Base-by-base conservation (phyloP, 2,329 filamentous ascomycete genomes). In the Aspergillus thermomutatus region DNA sequence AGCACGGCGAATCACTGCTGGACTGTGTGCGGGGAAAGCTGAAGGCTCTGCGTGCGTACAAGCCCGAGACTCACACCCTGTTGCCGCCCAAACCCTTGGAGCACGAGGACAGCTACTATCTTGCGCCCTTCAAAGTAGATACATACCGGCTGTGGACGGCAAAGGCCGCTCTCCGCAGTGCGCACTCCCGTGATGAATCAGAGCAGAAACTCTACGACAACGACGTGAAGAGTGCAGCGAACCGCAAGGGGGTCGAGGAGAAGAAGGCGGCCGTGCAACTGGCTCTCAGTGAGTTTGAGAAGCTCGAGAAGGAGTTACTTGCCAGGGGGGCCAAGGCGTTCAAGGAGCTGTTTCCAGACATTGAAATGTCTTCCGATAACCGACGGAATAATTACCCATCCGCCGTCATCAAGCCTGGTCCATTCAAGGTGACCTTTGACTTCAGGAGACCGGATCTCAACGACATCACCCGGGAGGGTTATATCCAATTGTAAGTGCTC, bases 261-360 rank as follows among this genome's bases (percentile, higher is more conserved):
- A 91, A 90, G 70, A 75, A 77, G 50, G 74, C 76, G 5, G 83
- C 82, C 0, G 79, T 91, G 19, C 60, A 78, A 9, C 72, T 79
- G 7, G 67, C 83, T 14, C 73, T 87, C 14, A 60, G 67, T 0
- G 78, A 82, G 1, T 82, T 87, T 40, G 76, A 86, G 61, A 66
- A 75, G 21, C 72, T 91, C 1, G 83, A 89, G 64, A 65, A 75
- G 2, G 64, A 70, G 1, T 73, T 93, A 21, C 45, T 87, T 1
- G 70, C 74, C 3, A 83, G 80, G 56, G 85, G 83, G 0, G 90
- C 82, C 2, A 91, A 91, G 71, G 82, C 82, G 0, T 92, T 90
- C 67, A 66, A 72, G 11, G 83, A 92, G 49, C 73, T 91, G 6
- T 72, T 88, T 69, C 87, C 88, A 0, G 75, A 84, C 1, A 41